Base-by-base conservation (phyloP, 176 grass and related monocot species). In the Microstegium vimineum region DNA sequence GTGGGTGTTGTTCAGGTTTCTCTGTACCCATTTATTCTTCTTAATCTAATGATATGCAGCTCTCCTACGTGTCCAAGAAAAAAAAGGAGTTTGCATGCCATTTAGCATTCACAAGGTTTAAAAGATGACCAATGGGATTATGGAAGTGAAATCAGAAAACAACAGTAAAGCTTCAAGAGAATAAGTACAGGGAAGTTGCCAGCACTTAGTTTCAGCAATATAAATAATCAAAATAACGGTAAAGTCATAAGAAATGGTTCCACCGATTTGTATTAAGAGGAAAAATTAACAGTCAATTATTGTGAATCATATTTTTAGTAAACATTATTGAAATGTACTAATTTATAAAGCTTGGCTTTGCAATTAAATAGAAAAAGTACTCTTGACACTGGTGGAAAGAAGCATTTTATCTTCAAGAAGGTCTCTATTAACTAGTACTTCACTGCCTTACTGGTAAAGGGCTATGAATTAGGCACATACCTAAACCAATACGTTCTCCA, bases 401-500 rank as follows among this genome's bases (percentile, higher is more conserved):
- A 77, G 8, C 27, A 52, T 28, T 66, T 41, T 15, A 68, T 71
- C 38, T 23, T 11, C 76, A 81, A 12, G 47, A 33, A 66, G 32
- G n/a, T 80, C 66, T 47, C 32, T 49, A 54, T n/a, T n/a, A 56
- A n/a, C 52, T 56, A 10, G 22, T n/a, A 23, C 65, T 35, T 63
- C 62, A 46, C n/a, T 77, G 8, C 66, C 25, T 64, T 65, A 60
- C 46, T 38, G 14, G 30, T 66, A 84, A 77, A 78, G 36, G 36
- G 37, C 32, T 77, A n/a, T 22, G 32, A 78, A 83, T 73, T 22
- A 84, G 46, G 77, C 22, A 80, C 77, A 70, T 90, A 99, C 96
- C 96, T 73, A 99, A 83, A 85, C 96, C 96, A 90, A 99, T 99
- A 23, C 96, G 90, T 23, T 99, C 93, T 73, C 93, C 96, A 83